Evolutionary conservation across 495 filamentous ascomycete genomes (phyloP).

Genomic region (Aspergillus bridgeri): DNA sequence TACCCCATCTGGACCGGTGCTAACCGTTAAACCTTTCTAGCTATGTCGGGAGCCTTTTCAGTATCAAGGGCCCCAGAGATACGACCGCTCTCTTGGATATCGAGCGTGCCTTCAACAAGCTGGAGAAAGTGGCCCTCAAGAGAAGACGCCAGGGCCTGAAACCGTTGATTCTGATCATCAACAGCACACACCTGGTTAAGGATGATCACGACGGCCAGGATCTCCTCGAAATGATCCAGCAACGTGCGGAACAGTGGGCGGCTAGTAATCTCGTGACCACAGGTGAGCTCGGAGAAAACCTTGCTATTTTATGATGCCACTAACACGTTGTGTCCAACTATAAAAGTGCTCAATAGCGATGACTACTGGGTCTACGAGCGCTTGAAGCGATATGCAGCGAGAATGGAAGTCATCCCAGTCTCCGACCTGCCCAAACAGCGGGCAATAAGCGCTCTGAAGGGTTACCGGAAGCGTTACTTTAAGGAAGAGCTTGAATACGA

Average conservation of each 20-base stretch:
- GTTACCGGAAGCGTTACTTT: constrained; percentile 70
- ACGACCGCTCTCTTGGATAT: constrained; percentile 89
- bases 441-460: constrained; percentile 69
- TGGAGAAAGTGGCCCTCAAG: constrained; percentile 86
- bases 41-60: constrained; percentile 94
- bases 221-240: constrained; percentile 90
- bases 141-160: constrained; percentile 54
- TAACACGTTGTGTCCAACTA: background rate
- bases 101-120: constrained; percentile 92
- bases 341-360: constrained; percentile 77
- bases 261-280: constrained; percentile 84
- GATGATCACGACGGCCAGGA: constrained; percentile 90
- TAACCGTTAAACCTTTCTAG: constrained; percentile 43
- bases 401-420: constrained; percentile 87
- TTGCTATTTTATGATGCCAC: background rate
- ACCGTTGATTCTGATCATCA: constrained; percentile 85
- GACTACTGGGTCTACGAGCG: constrained; percentile 98
- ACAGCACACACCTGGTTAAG: constrained; percentile 82
- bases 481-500: constrained; percentile 50
- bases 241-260: constrained; percentile 94
- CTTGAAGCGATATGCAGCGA: constrained; percentile 81
- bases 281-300: constrained; percentile 22
- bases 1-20: background rate
- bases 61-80: constrained; percentile 87
- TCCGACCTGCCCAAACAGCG: constrained; percentile 72